A percentile compares a stretch with the other conserved stretches of the same genome.
phyloP scores from a whole-genome alignment of 2,329 filamentous ascomycete genomes.

The Lecanoromycetidae sp. region DNA sequence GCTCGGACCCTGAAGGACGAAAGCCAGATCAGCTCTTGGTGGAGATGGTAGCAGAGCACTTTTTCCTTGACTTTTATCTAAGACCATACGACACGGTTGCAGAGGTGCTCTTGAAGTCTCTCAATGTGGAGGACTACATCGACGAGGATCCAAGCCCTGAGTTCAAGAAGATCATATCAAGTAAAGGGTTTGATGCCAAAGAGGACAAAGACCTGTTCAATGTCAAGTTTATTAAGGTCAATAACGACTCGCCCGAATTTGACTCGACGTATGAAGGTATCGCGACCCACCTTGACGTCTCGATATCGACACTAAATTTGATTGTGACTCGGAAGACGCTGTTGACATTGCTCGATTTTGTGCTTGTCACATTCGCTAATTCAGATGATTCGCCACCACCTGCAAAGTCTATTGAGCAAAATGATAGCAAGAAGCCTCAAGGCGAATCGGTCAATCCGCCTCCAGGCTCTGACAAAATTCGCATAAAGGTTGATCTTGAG shows the following conservation, averaged over 20 bases:
- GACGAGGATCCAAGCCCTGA: conserved; percentile 72
- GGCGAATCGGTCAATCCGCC: background rate
- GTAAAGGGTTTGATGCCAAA: conserved; percentile 58
- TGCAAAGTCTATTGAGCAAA: conserved; percentile 28
- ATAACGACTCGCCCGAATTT: conserved; percentile 83
- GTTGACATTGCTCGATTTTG: conserved; percentile 84
- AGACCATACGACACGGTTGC: conserved; percentile 87
- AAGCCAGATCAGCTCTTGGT: conserved; percentile 73
- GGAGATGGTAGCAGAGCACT: conserved; percentile 80
- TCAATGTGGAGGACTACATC: conserved; percentile 90
- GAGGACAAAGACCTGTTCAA: conserved; percentile 71
- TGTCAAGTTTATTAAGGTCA: conserved; percentile 82
- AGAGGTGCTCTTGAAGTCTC: conserved; percentile 72
- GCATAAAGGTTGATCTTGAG: conserved; percentile 86
- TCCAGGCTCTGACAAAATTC: conserved; percentile 57
- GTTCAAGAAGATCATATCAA: conserved; percentile 96
- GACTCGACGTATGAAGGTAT: conserved; percentile 84
- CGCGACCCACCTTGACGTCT: conserved; percentile 81
- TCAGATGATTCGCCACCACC: conserved; percentile 40
- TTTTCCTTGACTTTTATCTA: conserved; percentile 77
- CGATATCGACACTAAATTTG: conserved; percentile 89
- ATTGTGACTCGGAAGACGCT: conserved; percentile 88
- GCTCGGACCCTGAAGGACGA: conserved; percentile 65
- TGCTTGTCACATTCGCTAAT: conserved; percentile 78
- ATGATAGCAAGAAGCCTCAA: conserved; percentile 24